Conservation (phyloP, 148 eudicot species). For the Talinum fruticosum region DNA sequence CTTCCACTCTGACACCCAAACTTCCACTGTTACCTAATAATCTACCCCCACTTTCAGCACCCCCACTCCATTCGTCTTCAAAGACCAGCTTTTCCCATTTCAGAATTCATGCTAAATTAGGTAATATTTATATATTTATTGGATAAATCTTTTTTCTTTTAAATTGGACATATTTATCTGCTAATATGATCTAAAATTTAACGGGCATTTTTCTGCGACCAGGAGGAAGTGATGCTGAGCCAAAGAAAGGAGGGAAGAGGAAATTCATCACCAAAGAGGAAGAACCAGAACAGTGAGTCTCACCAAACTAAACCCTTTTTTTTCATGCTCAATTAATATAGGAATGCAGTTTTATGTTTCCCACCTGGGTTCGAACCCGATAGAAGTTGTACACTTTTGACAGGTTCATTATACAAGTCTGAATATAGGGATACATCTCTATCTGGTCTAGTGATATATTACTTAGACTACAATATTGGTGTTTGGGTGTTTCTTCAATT, state of each 20-base stretch:
- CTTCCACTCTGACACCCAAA: conserved; percentile 36
- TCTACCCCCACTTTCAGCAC: conserved; percentile 22
- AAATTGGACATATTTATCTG: neutral
- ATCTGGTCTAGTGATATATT: no score
- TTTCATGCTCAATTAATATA: no score
- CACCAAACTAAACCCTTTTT: neutral
- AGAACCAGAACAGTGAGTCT: conserved; percentile 89
- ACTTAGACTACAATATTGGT: no score
- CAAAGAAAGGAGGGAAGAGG: conserved; percentile 64
- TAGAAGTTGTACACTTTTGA: no score
- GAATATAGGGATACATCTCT: no score
- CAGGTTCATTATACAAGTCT: no score
- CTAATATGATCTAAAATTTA: neutral
- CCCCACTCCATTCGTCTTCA: conserved; percentile 21
- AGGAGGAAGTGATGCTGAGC: conserved; percentile 75
- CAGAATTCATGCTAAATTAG: conserved; percentile 60
- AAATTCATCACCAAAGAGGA: conserved; percentile 89
- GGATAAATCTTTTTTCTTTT: neutral
- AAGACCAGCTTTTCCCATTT: conserved; percentile 24
- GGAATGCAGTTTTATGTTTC: no score
- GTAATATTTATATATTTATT: conserved; percentile 17
- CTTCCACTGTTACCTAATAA: conserved; percentile 32
- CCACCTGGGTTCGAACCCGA: no score
- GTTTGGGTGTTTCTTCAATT: neutral
- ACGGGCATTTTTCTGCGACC: neutral